Conservation (phyloP, 371 early-diverging fungal genomes). For the Capillidium rhysosporum region DNA sequence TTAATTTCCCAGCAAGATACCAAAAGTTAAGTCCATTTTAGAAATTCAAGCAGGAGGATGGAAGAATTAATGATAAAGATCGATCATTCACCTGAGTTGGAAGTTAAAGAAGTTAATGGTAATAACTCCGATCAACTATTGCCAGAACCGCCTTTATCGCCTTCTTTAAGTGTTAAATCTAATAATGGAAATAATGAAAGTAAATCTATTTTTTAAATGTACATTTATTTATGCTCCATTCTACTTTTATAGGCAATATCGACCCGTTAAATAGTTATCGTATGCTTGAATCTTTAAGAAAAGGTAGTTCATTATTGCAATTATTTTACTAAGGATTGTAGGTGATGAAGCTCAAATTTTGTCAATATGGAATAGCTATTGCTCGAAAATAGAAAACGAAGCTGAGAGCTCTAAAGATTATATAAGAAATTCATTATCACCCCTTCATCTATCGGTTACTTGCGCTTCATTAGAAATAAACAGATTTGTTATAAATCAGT, state of each 20-base stretch:
- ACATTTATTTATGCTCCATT: background rate
- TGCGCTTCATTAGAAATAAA: slow-evolving; percentile 14
- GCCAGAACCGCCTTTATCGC: no score
- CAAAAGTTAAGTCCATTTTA: no score
- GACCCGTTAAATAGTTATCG: background rate
- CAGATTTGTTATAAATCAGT: slow-evolving; percentile 11
- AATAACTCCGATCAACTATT: no score
- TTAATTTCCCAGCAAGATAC: no score
- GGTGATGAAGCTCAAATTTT: background rate
- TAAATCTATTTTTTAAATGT: background rate
- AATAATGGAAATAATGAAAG: background rate
- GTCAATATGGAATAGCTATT: background rate
- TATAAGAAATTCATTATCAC: background rate
- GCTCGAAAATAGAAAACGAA: background rate
- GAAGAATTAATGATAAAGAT: no score
- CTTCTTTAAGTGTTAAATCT: no score
- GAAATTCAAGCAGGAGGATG: no score
- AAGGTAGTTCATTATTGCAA: background rate
- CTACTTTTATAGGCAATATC: background rate
- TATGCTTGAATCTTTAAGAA: slow-evolving; percentile 6
- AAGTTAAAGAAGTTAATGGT: no score
- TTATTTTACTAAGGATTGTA: background rate
- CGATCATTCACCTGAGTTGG: no score
- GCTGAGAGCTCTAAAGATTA: background rate
- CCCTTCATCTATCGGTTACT: slow-evolving; percentile 4